Evolutionary conservation across 257 asterid genomes (phyloP), one percentile per base, ranked within the genome.

Genomic region (Echium plantagineum): DNA sequence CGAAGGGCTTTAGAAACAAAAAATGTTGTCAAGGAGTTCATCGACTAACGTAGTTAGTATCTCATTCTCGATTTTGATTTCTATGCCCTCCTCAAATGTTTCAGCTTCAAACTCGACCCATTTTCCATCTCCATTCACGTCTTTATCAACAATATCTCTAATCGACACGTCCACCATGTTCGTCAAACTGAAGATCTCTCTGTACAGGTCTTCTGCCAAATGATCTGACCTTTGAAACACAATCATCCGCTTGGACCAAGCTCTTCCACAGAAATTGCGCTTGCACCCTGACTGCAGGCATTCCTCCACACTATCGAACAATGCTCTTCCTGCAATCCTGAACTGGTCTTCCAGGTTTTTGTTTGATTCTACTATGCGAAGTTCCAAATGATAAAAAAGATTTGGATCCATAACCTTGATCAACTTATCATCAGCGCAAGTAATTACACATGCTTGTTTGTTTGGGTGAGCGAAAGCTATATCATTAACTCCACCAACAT

Each of bases 111-210:
- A 89, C 15, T 93, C 95, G 4, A 75, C 71, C 99, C 99, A 93
- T 72, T 83, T 89, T 76, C 99, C 99, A 19, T 55, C 60, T 54
- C 74, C 81, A 5, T 75, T 86, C 99, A 89, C 86, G 66, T 93
- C 99, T 65, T 76, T 89, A 64, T 89, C 94, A 59, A 93, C 99
- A 4, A 93, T 75, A 64, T 84, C 99, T 46, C 86, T 97, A 74
- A 89, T 94, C 96, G 86, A 83, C 77, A 86, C 15, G 31, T 86
- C 94, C 64, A 82, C 97, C 56, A 49, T 81, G 51, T 72, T 81
- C 18, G 61, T 72, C 95, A 86, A 86, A 6, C 89, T 70, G 7
- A 78, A 80, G 63, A 89, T 80, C 72, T 84, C 99, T 72, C 90
- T 78, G 65, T 85, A 84, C 76, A 93, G 26, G 60, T 85, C 97